Evolutionary conservation across 23 red algal genomes (phyloP), one percentile per base, ranked within the genome.

Genomic region (Gracilaria domingensis): DNA sequence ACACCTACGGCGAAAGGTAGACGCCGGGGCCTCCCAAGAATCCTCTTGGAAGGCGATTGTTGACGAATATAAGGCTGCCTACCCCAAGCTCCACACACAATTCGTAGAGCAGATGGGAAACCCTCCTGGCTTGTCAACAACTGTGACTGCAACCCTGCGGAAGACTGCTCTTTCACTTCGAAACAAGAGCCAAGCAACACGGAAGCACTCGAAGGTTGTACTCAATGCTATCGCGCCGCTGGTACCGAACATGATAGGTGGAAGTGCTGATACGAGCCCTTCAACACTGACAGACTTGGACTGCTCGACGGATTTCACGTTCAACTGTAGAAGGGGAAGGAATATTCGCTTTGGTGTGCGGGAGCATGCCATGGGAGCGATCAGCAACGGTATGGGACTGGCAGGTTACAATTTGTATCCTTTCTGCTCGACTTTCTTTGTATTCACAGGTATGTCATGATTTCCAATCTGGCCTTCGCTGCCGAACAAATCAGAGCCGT

Each of bases 361-460:
- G 4, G 96, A 98, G 80, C 92, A 95, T 61, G 96, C 93, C 0
- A 98, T 98, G 96, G 93, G 92, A 18, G 93, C 93, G 24, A 95
- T 98, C 71, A 73, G 82, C 37, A 93, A 93, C 29, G 96, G 96
- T 21, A 67, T 95, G 24, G 57, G 29, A 36, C 64, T 95, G 30
- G 67, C 88, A 40, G 76, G 85, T 29, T 87, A 75, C 33, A 89
- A 89, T 35, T 75, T 98, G 21, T 53, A 79, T 18, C 93, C 96
- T 32, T 98, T 94, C 85, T 93, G 90, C n/a, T 91, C 96, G 20
- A 98, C 96, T 13, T 98, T 98, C 67, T 90, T 98, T 37, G 95
- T 98, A 48, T 98, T 98, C 82, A 94, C 96, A 23, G 82, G 82
- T 86, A 86, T 21, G 82, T n/a, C 21, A 1, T 29, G 8, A 18